Percentiles rank a stretch among this genome's conserved stretches.
phyloP scores from a whole-genome alignment of 2,329 filamentous ascomycete species.

The Sphaerulina vaccinii region DNA sequence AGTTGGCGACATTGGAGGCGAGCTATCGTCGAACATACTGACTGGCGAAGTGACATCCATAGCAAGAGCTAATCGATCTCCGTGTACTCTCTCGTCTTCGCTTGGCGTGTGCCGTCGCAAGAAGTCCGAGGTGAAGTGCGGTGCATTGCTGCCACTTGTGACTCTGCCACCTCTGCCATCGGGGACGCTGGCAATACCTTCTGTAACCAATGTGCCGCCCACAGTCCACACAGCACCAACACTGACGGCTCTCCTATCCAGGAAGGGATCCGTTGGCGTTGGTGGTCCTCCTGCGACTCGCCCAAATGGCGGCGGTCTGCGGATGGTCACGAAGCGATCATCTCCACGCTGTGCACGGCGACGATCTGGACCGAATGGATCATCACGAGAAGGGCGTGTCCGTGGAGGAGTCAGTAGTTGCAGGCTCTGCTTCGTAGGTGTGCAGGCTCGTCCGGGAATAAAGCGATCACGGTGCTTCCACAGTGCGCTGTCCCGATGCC shows the following conservation, averaged over 20 bases:
- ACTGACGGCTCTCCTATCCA: constrained; percentile 49
- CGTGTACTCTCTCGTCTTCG: constrained; percentile 54
- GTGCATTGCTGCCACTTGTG: constrained; percentile 71
- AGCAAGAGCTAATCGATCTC: constrained; percentile 73
- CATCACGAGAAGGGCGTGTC: constrained; percentile 4
- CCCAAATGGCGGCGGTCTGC: constrained; percentile 12
- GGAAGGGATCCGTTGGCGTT: constrained; percentile 1
- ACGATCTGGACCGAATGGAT: constrained; percentile 32
- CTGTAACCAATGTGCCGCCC: constrained; percentile 56
- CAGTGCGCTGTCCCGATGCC: constrained; percentile 26
- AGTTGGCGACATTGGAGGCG: constrained; percentile 17
- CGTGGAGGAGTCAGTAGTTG: constrained; percentile 5
- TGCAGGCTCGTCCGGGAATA: constrained; percentile 44
- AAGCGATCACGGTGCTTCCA: constrained; percentile 55
- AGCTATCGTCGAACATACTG: constrained; percentile 59
- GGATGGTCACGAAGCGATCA: constrained; percentile 29
- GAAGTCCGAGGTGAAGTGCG: constrained; percentile 59
- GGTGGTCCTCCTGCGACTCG: constrained; percentile 7
- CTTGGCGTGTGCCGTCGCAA: constrained; percentile 40
- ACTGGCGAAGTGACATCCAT: constrained; percentile 72
- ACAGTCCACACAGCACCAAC: constrained; percentile 73
- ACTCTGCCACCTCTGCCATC: constrained; percentile 64
- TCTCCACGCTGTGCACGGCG: constrained; percentile 19
- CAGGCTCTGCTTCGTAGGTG: constrained; percentile 30
- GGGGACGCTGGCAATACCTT: constrained; percentile 43